phyloP scores from a whole-genome alignment of 2,329 filamentous ascomycete species.

The Phyllosticta ampelicida region DNA sequence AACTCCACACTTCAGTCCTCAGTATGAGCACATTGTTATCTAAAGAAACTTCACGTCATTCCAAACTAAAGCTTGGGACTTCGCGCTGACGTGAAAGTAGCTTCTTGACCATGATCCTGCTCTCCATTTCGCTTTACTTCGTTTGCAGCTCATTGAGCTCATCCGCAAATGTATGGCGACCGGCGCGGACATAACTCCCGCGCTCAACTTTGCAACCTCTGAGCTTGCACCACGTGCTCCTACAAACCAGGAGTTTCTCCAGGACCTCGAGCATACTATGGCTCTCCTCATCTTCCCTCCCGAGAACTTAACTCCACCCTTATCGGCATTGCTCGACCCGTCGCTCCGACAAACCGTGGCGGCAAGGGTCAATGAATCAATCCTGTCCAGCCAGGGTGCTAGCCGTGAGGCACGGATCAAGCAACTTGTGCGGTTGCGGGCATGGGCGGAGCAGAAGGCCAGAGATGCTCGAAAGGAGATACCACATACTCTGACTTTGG shows the following conservation, averaged over 20 bases:
- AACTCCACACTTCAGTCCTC: slow-evolving; percentile 68
- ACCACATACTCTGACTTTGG: slow-evolving; percentile 30
- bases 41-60: slow-evolving; percentile 11
- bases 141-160: slow-evolving; percentile 86
- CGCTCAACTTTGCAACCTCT: slow-evolving; percentile 75
- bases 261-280: slow-evolving; percentile 87
- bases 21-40: slow-evolving; percentile 56
- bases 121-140: slow-evolving; percentile 80
- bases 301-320: slow-evolving; percentile 65
- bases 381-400: slow-evolving; percentile 61
- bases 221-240: slow-evolving; percentile 82
- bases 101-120: slow-evolving; percentile 74
- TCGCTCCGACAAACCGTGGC: slow-evolving; percentile 75
- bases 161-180: slow-evolving; percentile 65
- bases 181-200: slow-evolving; percentile 64
- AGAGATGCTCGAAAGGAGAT: slow-evolving; percentile 32
- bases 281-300: slow-evolving; percentile 77
- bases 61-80: not conserved
- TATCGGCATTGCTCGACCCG: slow-evolving; percentile 68
- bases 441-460: slow-evolving; percentile 69
- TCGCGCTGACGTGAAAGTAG: slow-evolving; percentile 39
- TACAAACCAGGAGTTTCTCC: slow-evolving; percentile 67
- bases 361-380: slow-evolving; percentile 77
- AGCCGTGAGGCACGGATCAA: slow-evolving; percentile 72
- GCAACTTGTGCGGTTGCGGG: slow-evolving; percentile 67